Percentiles rank a stretch among this genome's conserved stretches.
These are phyloP conservation scores for Fusarium miscanthi DNA, from an alignment of 2,329 filamentous ascomycete species.

Conservation along the genomic window DNA sequence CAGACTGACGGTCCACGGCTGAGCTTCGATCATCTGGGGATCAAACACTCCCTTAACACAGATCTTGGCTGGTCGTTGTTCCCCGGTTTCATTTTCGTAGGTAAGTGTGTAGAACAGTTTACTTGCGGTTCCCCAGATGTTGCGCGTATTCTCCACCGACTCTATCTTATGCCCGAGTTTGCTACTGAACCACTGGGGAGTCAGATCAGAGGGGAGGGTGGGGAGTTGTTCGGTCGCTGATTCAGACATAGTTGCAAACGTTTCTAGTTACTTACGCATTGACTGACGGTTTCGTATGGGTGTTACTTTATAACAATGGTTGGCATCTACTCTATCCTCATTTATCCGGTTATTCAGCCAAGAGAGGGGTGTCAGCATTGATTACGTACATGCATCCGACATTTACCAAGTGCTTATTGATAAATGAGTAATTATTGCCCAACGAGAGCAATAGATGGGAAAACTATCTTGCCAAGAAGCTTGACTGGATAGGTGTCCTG, in stretches of 20 bases:
- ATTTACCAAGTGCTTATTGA: constrained; percentile 13
- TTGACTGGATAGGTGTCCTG: not conserved
- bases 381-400: constrained; percentile 1
- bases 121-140: constrained; percentile 45
- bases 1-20: constrained; percentile 42
- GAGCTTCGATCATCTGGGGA: constrained; percentile 46
- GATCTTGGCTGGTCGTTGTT: constrained; percentile 32
- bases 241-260: constrained; percentile 1
- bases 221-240: constrained; percentile 30
- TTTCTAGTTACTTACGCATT: not conserved
- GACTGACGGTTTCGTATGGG: not conserved
- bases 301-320: not conserved
- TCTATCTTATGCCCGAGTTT: constrained; percentile 38
- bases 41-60: constrained; percentile 56
- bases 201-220: constrained; percentile 35
- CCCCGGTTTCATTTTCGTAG: constrained; percentile 42
- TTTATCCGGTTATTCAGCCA: not conserved
- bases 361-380: not conserved
- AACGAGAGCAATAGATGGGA: not conserved
- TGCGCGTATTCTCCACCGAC: constrained; percentile 40
- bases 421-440: not conserved
- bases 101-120: constrained; percentile 46
- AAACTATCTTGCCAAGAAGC: not conserved
- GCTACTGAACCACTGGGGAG: constrained; percentile 39
- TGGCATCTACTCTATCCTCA: not conserved